These are phyloP conservation scores for Stemphylium lycopersici DNA, from an alignment of 2,329 filamentous ascomycete species.

Conservation along the genomic window DNA sequence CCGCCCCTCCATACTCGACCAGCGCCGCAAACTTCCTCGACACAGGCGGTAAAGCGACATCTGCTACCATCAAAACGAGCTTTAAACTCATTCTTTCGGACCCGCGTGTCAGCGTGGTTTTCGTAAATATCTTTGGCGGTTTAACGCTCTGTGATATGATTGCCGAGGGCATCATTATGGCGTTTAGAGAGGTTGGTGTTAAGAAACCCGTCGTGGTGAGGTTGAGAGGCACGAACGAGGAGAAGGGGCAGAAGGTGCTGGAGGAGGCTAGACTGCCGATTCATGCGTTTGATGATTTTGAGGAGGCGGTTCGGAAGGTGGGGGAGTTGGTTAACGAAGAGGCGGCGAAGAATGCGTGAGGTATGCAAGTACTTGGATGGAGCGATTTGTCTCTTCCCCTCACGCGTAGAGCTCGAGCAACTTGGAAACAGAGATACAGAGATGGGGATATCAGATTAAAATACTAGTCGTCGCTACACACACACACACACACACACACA, in stretches of 20 bases:
- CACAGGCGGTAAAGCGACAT: conserved; percentile 86
- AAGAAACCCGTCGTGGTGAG: conserved; percentile 74
- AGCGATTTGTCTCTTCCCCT: too few species aligned
- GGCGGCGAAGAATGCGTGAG: neutral
- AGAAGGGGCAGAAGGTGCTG: conserved; percentile 71
- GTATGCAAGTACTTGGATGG: too few species aligned
- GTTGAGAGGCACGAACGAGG: conserved; percentile 76
- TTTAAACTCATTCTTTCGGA: conserved; percentile 78
- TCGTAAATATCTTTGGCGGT: conserved; percentile 74
- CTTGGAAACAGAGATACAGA: neutral
- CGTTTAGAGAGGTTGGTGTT: conserved; percentile 71
- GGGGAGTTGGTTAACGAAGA: conserved; percentile 35
- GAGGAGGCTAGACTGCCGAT: conserved; percentile 70
- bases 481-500: neutral
- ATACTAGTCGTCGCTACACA: conserved; percentile 23
- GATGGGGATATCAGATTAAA: conserved; percentile 28
- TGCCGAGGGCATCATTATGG: conserved; percentile 73
- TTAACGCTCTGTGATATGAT: conserved; percentile 82
- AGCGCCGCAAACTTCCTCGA: conserved; percentile 79
- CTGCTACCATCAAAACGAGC: conserved; percentile 76
- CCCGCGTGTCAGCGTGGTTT: conserved; percentile 71
- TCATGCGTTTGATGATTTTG: conserved; percentile 75
- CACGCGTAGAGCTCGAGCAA: too few species aligned
- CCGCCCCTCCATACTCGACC: conserved; percentile 43
- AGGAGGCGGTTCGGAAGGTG: conserved; percentile 62